Conservation (phyloP, 2,329 filamentous ascomycete genomes). For the Basipetospora sp. region DNA sequence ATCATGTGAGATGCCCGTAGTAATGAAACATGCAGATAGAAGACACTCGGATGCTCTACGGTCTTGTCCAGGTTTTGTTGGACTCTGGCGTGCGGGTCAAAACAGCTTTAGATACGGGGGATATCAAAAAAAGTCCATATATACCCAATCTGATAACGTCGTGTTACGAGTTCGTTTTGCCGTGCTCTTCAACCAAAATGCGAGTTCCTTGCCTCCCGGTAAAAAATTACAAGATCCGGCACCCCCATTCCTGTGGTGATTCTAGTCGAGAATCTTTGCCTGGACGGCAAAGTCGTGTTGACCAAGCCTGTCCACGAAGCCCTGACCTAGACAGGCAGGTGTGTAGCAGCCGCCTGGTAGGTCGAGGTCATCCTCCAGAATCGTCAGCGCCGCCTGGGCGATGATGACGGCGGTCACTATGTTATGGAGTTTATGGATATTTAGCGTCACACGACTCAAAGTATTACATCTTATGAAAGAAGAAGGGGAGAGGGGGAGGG, state of each 20-base stretch:
- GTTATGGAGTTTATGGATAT: not conserved
- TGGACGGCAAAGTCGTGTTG: slow-evolving; percentile 50
- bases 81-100: too few species aligned
- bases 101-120: too few species aligned
- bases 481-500: slow-evolving; percentile 7
- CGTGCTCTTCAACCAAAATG: too few species aligned
- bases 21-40: too few species aligned
- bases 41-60: too few species aligned
- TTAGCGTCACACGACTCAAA: too few species aligned
- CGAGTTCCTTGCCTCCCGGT: too few species aligned
- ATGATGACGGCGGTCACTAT: slow-evolving; percentile 51
- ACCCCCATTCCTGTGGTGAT: not conserved
- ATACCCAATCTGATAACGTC: too few species aligned
- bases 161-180: too few species aligned
- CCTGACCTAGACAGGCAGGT: slow-evolving; percentile 54
- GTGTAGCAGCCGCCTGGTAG: slow-evolving; percentile 57
- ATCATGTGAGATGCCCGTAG: too few species aligned
- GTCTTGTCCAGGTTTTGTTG: too few species aligned
- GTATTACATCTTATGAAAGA: not conserved
- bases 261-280: slow-evolving; percentile 27
- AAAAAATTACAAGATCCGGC: not conserved
- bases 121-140: too few species aligned
- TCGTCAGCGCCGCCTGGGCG: slow-evolving; percentile 47
- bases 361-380: slow-evolving; percentile 47
- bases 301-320: slow-evolving; percentile 48